Evolutionary conservation across 345 rosid genomes (phyloP).

Genomic region (Citrus glauca): DNA sequence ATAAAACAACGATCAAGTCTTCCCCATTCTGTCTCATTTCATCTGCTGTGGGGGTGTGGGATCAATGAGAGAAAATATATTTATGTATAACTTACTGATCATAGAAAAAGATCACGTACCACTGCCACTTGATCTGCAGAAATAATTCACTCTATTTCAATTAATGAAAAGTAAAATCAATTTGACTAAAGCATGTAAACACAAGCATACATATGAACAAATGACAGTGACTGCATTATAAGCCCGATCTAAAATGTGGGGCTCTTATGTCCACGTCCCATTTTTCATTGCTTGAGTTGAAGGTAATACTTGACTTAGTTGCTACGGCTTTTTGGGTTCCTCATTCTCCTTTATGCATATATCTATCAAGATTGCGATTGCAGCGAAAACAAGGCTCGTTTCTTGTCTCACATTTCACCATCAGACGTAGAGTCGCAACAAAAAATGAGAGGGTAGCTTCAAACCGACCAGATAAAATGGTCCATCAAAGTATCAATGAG

Average conservation of each 20-base stretch:
- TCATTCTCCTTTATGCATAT: not conserved
- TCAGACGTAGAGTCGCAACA: not conserved
- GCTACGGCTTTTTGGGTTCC: not conserved
- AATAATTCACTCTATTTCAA: not conserved
- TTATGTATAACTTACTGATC: no score
- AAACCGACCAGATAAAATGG: not conserved
- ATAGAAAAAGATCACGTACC: no score
- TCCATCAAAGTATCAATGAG: not conserved
- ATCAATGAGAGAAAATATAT: no score
- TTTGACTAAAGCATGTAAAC: not conserved
- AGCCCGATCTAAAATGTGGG: not conserved
- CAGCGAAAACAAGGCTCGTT: not conserved
- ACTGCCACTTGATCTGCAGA: no score
- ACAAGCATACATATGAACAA: not conserved
- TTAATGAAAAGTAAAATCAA: not conserved
- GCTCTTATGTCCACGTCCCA: not conserved
- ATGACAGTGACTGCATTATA: not conserved
- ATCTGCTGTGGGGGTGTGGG: no score
- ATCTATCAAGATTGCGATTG: not conserved
- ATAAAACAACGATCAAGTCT: no score
- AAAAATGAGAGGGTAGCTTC: not conserved
- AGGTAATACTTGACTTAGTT: not conserved
- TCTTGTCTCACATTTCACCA: not conserved
- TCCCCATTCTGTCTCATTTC: no score
- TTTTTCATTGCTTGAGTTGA: not conserved